Base-by-base conservation (phyloP, 1,139 yeast species). In the Hansenula anomala region DNA sequence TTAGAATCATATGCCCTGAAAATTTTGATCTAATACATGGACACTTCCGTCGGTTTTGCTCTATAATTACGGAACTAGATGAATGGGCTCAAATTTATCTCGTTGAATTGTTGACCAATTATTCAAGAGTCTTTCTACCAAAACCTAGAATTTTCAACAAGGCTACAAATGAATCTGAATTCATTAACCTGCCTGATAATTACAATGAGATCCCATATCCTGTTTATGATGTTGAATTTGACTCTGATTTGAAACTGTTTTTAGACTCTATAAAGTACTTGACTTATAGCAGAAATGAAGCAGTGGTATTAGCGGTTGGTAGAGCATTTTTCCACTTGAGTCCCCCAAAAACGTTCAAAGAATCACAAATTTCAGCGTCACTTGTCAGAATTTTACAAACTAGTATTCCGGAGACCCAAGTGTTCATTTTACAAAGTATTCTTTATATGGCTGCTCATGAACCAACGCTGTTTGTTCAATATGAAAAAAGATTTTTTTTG, bases 31-130 rank as follows among this genome's bases (percentile, higher is more conserved):
- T 83, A 23, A 60, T 92, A 8, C 98, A 94, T 56, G 78, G 83
- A 1, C 76, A 80, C 48, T 85, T 73, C 54, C 71, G 87, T 28
- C 68, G 83, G 35, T 70, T 77, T 30, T 79, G 95, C 48, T 55
- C 70, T 1, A 60, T 74, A 14, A 47, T 90, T 13, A 47, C 57
- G 0, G 69, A 74, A 2, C 66, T 90, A 41, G 95, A 88, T 46
- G 84, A 83, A 43, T 87, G 92, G 85, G 67, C 88, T n/a, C 92
- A 85, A 54, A 61, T 73, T 0, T 59, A 67, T 17, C 59, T 78
- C 11, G 65, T 89, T 20, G 88, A 84, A 36, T 52, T 85, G 10
- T 64, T 90, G 38, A 73, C 80, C 0, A 76, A 78, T 38, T 94
- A 94, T 56, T 67, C 78, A 18, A 69, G 92, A 39, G 52, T 62